Base-by-base conservation (phyloP, 192 early-diverging fungal species). In the Obelidium mucronatum region DNA sequence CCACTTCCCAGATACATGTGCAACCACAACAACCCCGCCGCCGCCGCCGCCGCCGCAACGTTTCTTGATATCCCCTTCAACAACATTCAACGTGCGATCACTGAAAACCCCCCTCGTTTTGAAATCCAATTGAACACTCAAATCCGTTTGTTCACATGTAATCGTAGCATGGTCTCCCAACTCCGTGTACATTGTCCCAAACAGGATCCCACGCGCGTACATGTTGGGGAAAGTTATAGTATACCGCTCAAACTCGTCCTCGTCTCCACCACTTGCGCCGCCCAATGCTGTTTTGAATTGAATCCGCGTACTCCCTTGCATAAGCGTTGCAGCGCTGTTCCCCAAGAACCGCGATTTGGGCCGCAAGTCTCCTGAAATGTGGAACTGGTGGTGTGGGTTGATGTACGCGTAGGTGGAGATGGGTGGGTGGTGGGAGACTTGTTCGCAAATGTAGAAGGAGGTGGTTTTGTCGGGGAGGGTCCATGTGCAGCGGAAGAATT, bases 341-440 rank as follows among this genome's bases (percentile, higher is more conserved):
- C 89, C 92, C 19, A 80, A 75, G 36, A 93, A 72, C 33, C 90
- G 66, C 90, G 91, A 81, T 90, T 90, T 64, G 89, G 79, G 34
- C 91, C 91, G 0, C 73, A 78, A 2, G 84, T 89, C 51, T 85
- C 83, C 40, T n/a, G 51, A 2, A 36, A 72, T 72, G 52, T 72
- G 31, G 28, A 91, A 67, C 15, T 84, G 85, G n/a, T 86, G 87
- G 67, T 91, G 88, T 28, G 71, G 73, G 81, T 90, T 91, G 40
- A 84, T 82, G 78, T 91, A 91, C 54, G 83, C 40, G 66, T 85
- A 90, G 26, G 90, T 90, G 2, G 92, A 94, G 48, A 96, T 90
- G 1, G 97, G 97, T 61, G 97, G 97, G 78, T 98, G 97, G 82
- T 98, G 97, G 40, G 93, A 94, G 11, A 96, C 93, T 82, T 98